Conservation (phyloP, 768 basidiomycete genomes). For the Tulasnella sp. region DNA sequence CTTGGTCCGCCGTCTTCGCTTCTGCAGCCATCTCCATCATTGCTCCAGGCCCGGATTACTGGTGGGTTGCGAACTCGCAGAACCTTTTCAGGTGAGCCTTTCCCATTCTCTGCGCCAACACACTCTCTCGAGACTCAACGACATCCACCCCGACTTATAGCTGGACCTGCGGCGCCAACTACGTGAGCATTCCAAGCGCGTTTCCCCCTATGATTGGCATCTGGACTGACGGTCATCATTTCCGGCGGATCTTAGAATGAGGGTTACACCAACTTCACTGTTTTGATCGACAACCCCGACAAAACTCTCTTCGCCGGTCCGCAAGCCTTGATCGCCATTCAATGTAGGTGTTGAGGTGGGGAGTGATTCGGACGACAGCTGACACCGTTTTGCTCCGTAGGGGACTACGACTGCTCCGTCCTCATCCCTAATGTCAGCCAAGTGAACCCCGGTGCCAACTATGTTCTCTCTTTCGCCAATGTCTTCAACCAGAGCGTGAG, state of each 20-base stretch:
- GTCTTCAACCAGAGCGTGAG: conserved; percentile 28
- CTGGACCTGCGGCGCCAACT: conserved; percentile 21
- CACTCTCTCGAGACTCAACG: neutral
- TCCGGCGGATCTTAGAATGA: neutral
- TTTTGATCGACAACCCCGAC: conserved; percentile 23
- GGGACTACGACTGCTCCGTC: conserved; percentile 29
- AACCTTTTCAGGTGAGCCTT: conserved; percentile 22
- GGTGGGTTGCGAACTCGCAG: conserved; percentile 27
- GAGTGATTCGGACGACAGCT: neutral
- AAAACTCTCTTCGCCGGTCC: conserved; percentile 21
- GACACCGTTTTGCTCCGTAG: neutral
- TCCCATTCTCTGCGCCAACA: neutral
- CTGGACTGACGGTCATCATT: neutral
- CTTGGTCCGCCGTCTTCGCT: conserved; percentile 11
- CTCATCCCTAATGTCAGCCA: conserved; percentile 5
- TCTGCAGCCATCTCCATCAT: conserved; percentile 13
- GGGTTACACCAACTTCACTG: conserved; percentile 28
- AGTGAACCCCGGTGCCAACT: conserved; percentile 19
- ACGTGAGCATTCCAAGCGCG: neutral
- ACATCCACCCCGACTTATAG: neutral
- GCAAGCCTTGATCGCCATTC: conserved; percentile 19
- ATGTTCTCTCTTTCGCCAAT: conserved; percentile 22
- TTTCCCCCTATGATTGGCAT: neutral
- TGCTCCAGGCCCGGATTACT: conserved; percentile 14
- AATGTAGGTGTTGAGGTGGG: neutral